Evolutionary conservation across 768 basidiomycete species (phyloP).

Genomic region (Russula brevipes): DNA sequence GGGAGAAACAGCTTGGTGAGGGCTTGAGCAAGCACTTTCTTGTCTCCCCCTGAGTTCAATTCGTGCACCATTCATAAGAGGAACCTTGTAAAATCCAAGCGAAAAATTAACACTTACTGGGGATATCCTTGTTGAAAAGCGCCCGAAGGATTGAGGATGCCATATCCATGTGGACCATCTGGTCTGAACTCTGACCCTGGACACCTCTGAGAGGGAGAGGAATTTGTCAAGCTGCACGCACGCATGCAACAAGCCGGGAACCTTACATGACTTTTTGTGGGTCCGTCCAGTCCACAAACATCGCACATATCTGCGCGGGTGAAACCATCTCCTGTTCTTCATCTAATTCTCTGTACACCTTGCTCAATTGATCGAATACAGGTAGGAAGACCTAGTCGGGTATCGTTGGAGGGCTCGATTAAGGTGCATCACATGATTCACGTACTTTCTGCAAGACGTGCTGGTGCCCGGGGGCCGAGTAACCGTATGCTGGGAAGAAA

Average conservation of each 20-base stretch:
- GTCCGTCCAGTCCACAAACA: slow-evolving; percentile 87
- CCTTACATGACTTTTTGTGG: slow-evolving; percentile 62
- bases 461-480: slow-evolving; percentile 73
- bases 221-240: not conserved
- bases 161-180: slow-evolving; percentile 50
- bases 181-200: slow-evolving; percentile 37
- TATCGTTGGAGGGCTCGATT: not conserved
- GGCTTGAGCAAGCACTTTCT: slow-evolving; percentile 45
- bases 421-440: slow-evolving; percentile 26
- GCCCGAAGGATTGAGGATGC: slow-evolving; percentile 47
- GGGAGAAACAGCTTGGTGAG: slow-evolving; percentile 58
- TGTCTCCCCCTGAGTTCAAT: slow-evolving; percentile 38
- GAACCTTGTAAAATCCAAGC: too few relatives aligned
- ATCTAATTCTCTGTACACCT: slow-evolving; percentile 57
- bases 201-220: slow-evolving; percentile 35
- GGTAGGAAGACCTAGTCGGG: slow-evolving; percentile 58
- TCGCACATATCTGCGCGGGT: slow-evolving; percentile 65
- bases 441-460: slow-evolving; percentile 60
- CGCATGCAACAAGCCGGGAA: slow-evolving; percentile 23
- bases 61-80: not conserved
- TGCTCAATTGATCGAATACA: slow-evolving; percentile 56
- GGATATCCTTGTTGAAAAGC: slow-evolving; percentile 44
- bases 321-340: slow-evolving; percentile 71
- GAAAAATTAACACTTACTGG: slow-evolving; percentile 41
- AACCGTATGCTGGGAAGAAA: slow-evolving; percentile 84